phyloP scores from a whole-genome alignment of 2,329 filamentous ascomycete genomes.

The Colletotrichum spinosum region DNA sequence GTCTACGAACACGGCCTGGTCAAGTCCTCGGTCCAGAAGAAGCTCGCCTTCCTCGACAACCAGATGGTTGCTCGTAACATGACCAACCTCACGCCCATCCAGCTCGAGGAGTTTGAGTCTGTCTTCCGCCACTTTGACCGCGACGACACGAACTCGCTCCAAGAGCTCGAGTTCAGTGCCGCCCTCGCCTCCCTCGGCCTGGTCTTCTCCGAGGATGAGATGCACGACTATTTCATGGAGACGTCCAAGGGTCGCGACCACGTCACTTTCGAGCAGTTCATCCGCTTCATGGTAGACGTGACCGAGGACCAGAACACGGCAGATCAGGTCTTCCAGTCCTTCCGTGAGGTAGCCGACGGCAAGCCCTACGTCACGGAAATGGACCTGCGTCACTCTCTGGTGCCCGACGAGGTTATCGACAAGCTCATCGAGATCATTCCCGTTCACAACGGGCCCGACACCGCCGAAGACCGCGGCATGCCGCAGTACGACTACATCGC shows the following conservation, averaged over 20 bases:
- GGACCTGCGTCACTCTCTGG: constrained; percentile 92
- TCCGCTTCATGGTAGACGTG: constrained; percentile 98
- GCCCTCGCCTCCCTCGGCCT: constrained; percentile 94
- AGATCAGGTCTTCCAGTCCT: constrained; percentile 98
- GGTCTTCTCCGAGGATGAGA: constrained; percentile 97
- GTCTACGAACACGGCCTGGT: constrained; percentile 93
- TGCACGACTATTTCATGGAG: constrained; percentile 93
- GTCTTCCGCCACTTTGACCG: constrained; percentile 98
- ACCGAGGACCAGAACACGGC: constrained; percentile 99
- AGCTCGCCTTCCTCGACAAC: constrained; percentile 95
- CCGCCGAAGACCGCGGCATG: constrained; percentile 84
- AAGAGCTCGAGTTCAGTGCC: constrained; percentile 95
- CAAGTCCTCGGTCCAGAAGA: constrained; percentile 93
- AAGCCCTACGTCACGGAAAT: constrained; percentile 99
- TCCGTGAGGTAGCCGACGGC: constrained; percentile 96
- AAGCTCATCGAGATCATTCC: constrained; percentile 91
- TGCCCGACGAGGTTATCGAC: constrained; percentile 97
- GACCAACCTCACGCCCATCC: constrained; percentile 98
- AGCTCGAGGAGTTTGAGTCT: constrained; percentile 97
- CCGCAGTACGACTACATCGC: constrained; percentile 96
- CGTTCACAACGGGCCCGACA: constrained; percentile 82
- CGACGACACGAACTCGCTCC: constrained; percentile 88
- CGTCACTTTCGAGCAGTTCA: constrained; percentile 98
- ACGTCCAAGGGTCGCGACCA: constrained; percentile 83
- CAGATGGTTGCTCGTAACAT: constrained; percentile 98